Conservation (phyloP, 2,329 filamentous ascomycete genomes). For the Dothidotthia symphoricarpi region DNA sequence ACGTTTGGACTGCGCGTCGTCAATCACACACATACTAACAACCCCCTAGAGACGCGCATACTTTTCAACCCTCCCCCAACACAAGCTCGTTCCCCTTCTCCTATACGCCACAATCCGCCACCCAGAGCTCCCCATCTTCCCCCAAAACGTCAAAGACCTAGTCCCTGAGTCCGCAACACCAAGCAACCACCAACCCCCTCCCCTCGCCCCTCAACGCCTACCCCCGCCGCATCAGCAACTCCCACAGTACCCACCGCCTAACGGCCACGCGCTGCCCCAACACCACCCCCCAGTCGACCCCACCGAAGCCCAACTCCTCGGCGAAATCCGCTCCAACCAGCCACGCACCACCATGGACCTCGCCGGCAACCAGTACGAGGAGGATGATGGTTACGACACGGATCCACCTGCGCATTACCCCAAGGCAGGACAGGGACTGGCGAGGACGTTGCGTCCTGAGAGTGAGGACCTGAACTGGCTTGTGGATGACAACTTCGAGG, state of each 20-base stretch:
- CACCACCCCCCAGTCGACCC: constrained; percentile 26
- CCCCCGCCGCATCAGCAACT: constrained; percentile 12
- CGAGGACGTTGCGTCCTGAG: constrained; percentile 54
- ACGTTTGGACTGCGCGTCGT: constrained; percentile 7
- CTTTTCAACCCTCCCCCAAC: constrained; percentile 59
- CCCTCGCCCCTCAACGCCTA: constrained; percentile 5
- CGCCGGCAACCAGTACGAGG: constrained; percentile 28
- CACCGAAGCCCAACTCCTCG: constrained; percentile 35
- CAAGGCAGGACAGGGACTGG: constrained; percentile 60
- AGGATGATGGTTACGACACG: constrained; percentile 55
- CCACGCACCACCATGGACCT: constrained; percentile 20
- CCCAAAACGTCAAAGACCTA: constrained; percentile 35
- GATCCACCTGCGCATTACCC: constrained; percentile 60
- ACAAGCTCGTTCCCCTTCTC: constrained; percentile 63
- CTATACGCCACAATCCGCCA: constrained; percentile 61
- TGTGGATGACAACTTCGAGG: constrained; percentile 58
- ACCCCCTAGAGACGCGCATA: constrained; percentile 59
- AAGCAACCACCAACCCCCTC: constrained; percentile 15
- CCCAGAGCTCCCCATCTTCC: constrained; percentile 66
- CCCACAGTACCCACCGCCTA: constrained; percentile 32
- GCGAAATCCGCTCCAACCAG: constrained; percentile 20
- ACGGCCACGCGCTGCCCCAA: constrained; percentile 19
- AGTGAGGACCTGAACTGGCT: constrained; percentile 61
- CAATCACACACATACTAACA: constrained; percentile 1
- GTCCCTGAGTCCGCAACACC: constrained; percentile 18